Evolutionary conservation across 2,329 filamentous ascomycete species (phyloP).

Genomic region (Xylariales sp.): DNA sequence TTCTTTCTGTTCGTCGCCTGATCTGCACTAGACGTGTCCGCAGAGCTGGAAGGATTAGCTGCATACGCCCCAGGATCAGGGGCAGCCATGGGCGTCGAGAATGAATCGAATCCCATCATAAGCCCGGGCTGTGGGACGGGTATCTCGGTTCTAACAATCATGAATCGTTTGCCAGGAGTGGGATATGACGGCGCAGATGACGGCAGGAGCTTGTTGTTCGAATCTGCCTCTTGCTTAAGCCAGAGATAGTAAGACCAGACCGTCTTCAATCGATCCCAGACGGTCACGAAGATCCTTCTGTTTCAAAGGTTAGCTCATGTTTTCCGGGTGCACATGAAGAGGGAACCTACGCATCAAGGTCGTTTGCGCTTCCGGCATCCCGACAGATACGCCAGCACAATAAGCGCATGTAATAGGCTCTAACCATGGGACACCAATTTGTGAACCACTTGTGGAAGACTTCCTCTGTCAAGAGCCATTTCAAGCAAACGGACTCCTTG

Average conservation of each 20-base stretch:
- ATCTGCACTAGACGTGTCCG: conserved; percentile 8
- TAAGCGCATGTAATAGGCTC: conserved; percentile 86
- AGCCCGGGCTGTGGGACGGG: conserved; percentile 42
- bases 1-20: conserved; percentile 46
- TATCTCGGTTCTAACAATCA: conserved; percentile 80
- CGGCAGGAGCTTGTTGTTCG: conserved; percentile 48
- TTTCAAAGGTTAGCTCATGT: conserved; percentile 18
- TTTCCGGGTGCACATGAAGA: neutral
- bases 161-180: conserved; percentile 76
- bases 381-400: conserved; percentile 85
- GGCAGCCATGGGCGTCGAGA: conserved; percentile 21
- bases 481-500: conserved; percentile 66
- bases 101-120: conserved; percentile 46
- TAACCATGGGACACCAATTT: conserved; percentile 94
- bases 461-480: conserved; percentile 69
- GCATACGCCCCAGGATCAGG: neutral
- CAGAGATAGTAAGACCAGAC: conserved; percentile 78
- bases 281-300: conserved; percentile 64
- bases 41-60: conserved; percentile 2
- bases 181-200: conserved; percentile 80
- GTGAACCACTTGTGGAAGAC: conserved; percentile 81
- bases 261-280: conserved; percentile 63
- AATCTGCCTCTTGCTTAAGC: conserved; percentile 63
- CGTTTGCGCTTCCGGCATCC: conserved; percentile 61
- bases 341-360: conserved; percentile 61